Evolutionary conservation across 2,329 filamentous ascomycete species (phyloP).

Genomic region (Plectosphaerella cucumerina): DNA sequence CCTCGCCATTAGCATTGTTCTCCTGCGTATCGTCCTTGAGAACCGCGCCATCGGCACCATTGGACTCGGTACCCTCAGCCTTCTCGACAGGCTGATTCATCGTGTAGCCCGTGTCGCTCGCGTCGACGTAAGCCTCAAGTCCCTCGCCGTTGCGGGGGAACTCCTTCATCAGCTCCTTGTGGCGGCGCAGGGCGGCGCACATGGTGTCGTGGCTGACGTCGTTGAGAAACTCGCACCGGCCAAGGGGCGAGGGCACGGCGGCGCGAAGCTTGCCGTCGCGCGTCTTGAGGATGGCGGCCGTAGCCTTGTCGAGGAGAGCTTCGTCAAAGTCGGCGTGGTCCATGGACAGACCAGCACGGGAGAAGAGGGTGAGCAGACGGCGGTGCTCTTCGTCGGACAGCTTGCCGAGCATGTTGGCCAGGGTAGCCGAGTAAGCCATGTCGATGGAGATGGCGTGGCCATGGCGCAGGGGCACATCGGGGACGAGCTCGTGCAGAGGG

Average conservation of each 20-base stretch:
- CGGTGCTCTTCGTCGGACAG: slow-evolving; percentile 57
- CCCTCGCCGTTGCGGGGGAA: slow-evolving; percentile 63
- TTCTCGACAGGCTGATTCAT: neutral
- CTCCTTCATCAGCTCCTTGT: slow-evolving; percentile 60
- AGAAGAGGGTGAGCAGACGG: slow-evolving; percentile 63
- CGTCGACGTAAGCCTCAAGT: slow-evolving; percentile 65
- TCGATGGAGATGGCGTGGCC: slow-evolving; percentile 73
- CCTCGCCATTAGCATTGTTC: no score
- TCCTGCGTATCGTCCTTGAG: no score
- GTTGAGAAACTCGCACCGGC: slow-evolving; percentile 64
- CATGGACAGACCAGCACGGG: slow-evolving; percentile 65
- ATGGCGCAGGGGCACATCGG: slow-evolving; percentile 64
- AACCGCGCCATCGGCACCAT: no score
- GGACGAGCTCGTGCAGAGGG: slow-evolving; percentile 66
- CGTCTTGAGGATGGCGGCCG: slow-evolving; percentile 66
- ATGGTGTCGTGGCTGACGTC: slow-evolving; percentile 61
- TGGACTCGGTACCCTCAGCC: neutral
- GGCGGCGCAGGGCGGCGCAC: slow-evolving; percentile 52
- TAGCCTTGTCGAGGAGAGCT: slow-evolving; percentile 60
- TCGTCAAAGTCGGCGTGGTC: slow-evolving; percentile 67
- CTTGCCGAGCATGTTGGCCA: slow-evolving; percentile 59
- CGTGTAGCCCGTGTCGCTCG: slow-evolving; percentile 60
- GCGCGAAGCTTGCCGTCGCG: slow-evolving; percentile 64
- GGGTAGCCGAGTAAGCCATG: slow-evolving; percentile 70
- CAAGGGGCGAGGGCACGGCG: slow-evolving; percentile 65